These are phyloP conservation scores for Oryza brachyantha DNA, from an alignment of 176 grass and related monocot genomes.

Conservation along the genomic window DNA sequence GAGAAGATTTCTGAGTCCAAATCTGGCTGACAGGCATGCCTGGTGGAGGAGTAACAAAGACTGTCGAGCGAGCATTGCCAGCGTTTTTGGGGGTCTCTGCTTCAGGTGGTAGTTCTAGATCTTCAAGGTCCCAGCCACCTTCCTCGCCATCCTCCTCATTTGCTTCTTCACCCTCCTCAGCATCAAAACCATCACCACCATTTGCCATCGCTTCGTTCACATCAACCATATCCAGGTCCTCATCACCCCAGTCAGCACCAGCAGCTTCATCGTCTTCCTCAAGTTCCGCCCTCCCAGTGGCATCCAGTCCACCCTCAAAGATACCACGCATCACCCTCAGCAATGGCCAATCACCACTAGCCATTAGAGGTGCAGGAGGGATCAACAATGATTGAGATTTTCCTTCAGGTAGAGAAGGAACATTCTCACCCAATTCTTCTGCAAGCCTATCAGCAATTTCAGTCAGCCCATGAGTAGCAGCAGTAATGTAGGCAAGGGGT, in stretches of 20 bases:
- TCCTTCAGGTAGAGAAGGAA: conserved; percentile 62
- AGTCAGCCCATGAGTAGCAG: conserved; percentile 67
- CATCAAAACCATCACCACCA: conserved; percentile 47
- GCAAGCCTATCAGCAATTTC: conserved; percentile 73
- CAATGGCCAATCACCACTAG: conserved; percentile 75
- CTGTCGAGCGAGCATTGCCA: conserved; percentile 25
- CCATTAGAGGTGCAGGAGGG: conserved; percentile 57
- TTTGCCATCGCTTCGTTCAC: conserved; percentile 50
- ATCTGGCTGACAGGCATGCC: conserved; percentile 83
- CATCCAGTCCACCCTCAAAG: conserved; percentile 77
- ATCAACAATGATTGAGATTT: conserved; percentile 56
- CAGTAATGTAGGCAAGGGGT: conserved; percentile 80
- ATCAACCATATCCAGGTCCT: conserved; percentile 72
- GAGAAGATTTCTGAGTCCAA: conserved; percentile 86
- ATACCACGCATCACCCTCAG: conserved; percentile 83
- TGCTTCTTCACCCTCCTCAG: conserved; percentile 40
- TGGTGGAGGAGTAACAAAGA: conserved; percentile 63
- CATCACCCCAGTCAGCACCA: conserved; percentile 82
- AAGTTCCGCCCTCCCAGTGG: conserved; percentile 47
- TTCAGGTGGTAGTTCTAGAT: conserved; percentile 72
- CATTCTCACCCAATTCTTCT: conserved; percentile 68
- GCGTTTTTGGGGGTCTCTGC: conserved; percentile 58
- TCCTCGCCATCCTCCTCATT: conserved; percentile 68
- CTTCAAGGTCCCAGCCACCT: conserved; percentile 94
- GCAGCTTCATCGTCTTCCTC: conserved; percentile 65